Evolutionary conservation across 2,329 filamentous ascomycete genomes (phyloP), one percentile per base, ranked within the genome.

Genomic region (Colletotrichum incanum): DNA sequence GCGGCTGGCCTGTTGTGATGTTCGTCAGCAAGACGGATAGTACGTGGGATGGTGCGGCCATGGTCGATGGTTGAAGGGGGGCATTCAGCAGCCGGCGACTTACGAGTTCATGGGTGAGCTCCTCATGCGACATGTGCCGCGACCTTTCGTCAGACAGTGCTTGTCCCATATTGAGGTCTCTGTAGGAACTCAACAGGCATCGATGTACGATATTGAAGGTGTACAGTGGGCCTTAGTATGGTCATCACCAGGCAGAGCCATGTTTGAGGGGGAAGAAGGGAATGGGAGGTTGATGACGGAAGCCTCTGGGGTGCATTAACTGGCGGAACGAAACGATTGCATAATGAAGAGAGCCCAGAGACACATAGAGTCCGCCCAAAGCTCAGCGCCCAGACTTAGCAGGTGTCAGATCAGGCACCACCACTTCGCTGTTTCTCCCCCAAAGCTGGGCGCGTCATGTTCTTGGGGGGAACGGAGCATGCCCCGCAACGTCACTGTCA

Each of bases 61-160:
- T 6, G 39, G 16, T 4, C 9, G 45, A 45, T 28, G 54, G 20
- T 6, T 39, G 14, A 6, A 23, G 1, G 23, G 1, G 23, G 31
- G 50, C 14, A 2, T 16, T 11, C 26, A 23, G 5, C 41, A 52
- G 12, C 14, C 3, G 37, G 67, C 55, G 69, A 68, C 83, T 80
- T 80, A 90, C 88, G 75, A 90, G 83, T 77, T 87, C 83, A 68
- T 83, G 83, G 26, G 83, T 84, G 72, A 90, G 79, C 78, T 88
- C 82, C 76, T 89, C 87, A 74, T 84, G 87, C 69, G 88, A 87
- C 74, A 83, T 84, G 74, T 79, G 81, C 72, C 78, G 80, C 76
- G 80, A 80, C 56, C 76, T 81, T 79, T 86, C 84, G 74, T 84
- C 83, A 65, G 87, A 89, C 67, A 85, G 81, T 76, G 77, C 80